Percentiles rank a stretch among this genome's conserved stretches.
Evolutionary conservation across 495 filamentous ascomycete genomes (phyloP).

Genomic region (Aspergillus leporis): DNA sequence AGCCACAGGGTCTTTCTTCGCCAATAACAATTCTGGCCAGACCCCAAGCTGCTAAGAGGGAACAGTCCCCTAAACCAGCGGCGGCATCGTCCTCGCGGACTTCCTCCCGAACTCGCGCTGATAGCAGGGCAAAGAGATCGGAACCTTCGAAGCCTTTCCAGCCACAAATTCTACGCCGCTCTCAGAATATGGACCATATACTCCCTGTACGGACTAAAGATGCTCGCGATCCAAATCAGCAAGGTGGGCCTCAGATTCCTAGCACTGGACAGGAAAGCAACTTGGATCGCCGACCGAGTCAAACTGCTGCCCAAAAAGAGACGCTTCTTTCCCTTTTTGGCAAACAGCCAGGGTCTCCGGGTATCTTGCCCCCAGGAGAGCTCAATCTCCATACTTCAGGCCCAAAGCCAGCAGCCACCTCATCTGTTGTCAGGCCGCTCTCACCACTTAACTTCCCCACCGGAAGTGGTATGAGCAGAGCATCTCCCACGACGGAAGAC

Average conservation of each 20-base stretch:
- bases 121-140: constrained; percentile 22
- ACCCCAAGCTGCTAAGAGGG: constrained; percentile 38
- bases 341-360: constrained; percentile 47
- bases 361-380: constrained; percentile 18
- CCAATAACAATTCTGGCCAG: constrained; percentile 48
- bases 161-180: constrained; percentile 60
- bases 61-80: constrained; percentile 23
- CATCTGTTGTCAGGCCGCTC: constrained; percentile 50
- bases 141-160: constrained; percentile 53
- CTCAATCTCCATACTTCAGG: constrained; percentile 28
- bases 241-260: neutral
- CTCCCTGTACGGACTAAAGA: constrained; percentile 21
- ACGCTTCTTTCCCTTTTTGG: constrained; percentile 70
- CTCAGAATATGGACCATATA: constrained; percentile 37
- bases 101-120: constrained; percentile 18
- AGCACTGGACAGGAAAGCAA: constrained; percentile 16
- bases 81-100: constrained; percentile 18
- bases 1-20: constrained; percentile 32
- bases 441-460: constrained; percentile 35
- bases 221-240: constrained; percentile 18
- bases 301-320: constrained; percentile 63
- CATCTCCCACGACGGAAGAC: constrained; percentile 42
- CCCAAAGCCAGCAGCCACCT: constrained; percentile 22
- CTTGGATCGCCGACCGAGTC: constrained; percentile 44
- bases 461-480: constrained; percentile 42